phyloP scores from a whole-genome alignment of 2,329 filamentous ascomycete species.

The Alternaria postmessia region DNA sequence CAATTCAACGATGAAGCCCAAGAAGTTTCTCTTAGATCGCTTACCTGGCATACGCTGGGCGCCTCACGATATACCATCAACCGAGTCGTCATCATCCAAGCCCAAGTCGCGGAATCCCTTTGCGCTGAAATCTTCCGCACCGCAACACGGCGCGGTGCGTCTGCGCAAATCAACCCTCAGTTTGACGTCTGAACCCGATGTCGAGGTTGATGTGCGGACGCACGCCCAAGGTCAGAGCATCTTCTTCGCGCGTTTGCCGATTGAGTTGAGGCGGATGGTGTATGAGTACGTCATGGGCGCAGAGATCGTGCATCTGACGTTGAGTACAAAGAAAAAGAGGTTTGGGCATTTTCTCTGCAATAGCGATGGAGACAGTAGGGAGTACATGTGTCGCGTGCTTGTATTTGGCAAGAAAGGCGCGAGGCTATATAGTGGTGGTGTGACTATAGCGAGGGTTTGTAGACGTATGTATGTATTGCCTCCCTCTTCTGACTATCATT shows the following conservation, averaged over 20 bases:
- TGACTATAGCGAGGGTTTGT: constrained; percentile 34
- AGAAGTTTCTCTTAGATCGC: constrained; percentile 10
- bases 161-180: constrained; percentile 35
- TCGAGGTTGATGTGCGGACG: constrained; percentile 38
- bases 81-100: constrained; percentile 14
- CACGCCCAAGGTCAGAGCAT: constrained; percentile 37
- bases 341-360: constrained; percentile 47
- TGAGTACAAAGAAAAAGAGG: constrained; percentile 38
- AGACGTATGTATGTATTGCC: constrained; percentile 37
- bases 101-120: constrained; percentile 27
- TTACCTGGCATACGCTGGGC: constrained; percentile 39
- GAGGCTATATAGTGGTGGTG: constrained; percentile 20
- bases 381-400: constrained; percentile 42
- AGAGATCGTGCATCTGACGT: constrained; percentile 42
- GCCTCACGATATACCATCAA: constrained; percentile 34
- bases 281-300: constrained; percentile 42
- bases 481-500: not conserved
- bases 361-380: constrained; percentile 12
- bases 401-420: constrained; percentile 34
- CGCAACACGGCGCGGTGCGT: constrained; percentile 5
- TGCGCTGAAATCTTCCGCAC: constrained; percentile 10
- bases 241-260: constrained; percentile 43
- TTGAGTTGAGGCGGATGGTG: constrained; percentile 43
- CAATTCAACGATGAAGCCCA: constrained; percentile 16
- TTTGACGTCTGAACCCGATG: constrained; percentile 27